phyloP scores from a whole-genome alignment of 75 land plant species.

The Ceratopteris richardii region DNA sequence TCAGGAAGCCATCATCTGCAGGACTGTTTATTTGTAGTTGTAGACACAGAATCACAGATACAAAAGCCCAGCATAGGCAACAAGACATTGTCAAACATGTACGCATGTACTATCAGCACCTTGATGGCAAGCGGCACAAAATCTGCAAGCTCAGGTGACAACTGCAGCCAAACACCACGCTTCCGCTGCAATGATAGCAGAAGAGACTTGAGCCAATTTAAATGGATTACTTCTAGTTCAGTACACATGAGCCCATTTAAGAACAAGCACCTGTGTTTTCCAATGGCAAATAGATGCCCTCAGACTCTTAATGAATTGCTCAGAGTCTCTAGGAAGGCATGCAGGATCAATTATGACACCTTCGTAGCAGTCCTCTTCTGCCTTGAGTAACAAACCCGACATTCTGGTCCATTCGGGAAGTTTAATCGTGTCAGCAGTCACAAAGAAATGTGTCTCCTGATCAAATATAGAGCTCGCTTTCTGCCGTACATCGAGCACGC shows the following conservation, averaged over 20 bases:
- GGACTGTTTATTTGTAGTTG: too few relatives aligned
- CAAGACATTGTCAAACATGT: background rate
- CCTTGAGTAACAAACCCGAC: background rate
- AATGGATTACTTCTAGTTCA: background rate
- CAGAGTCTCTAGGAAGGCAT: conserved; percentile 9
- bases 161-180: conserved; percentile 82
- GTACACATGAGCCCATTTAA: background rate
- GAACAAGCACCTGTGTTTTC: conserved; percentile 1
- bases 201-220: background rate
- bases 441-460: background rate
- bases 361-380: conserved; percentile 10
- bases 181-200: conserved; percentile 61
- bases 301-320: background rate
- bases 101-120: conserved; percentile 39
- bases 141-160: conserved; percentile 41
- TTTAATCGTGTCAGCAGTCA: background rate
- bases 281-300: conserved; percentile 9
- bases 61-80: background rate
- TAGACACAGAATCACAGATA: too few relatives aligned
- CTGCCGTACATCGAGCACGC: too few relatives aligned
- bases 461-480: too few relatives aligned
- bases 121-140: conserved; percentile 71
- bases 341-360: conserved; percentile 17
- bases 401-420: background rate
- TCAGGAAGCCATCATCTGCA: too few relatives aligned